Evolutionary conservation across 805 yeast species (phyloP), one percentile per base, ranked within the genome.

Genomic region (Yarrowia sp.): DNA sequence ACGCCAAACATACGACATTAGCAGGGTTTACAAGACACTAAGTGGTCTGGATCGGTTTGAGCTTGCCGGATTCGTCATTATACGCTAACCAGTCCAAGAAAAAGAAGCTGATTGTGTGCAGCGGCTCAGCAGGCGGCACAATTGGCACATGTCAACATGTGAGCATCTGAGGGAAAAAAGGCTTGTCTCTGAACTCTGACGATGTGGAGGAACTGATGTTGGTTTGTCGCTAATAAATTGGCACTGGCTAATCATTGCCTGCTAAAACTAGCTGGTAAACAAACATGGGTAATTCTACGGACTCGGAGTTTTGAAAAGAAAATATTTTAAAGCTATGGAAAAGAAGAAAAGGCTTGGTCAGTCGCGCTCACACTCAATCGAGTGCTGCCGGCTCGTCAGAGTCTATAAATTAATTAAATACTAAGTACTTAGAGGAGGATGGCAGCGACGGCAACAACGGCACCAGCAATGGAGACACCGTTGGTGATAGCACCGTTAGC

Each of bases 401-500:
- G 41, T 51, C 58, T 51, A 51, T 51, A 51, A 51, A 51, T 51
- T 51, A 51, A 51, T 51, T 51, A 51, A 51, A 51, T 51, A 51
- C 58, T 16, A 16, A 41, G 33, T 33, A 51, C 63, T 58, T 58
- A 58, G 51, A 58, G 40, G 41, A 58, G 63, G 32, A 58, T 8
- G 40, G 63, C 63, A 30, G 44, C 63, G 51, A 33, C 51, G 30
- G 51, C 63, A 41, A 43, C 41, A 16, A 33, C 63, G 22, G 32
- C 63, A 30, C 63, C 63, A 16, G 46, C 61, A 14, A 58, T 8
- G 32, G 63, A 58, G 44, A 58, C 41, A 22, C 63, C 63, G 51
- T 30, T 19, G 32, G 33, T 33, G 40, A 33, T 30, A 22, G 63
- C 63, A 32, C 63, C 63, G 51, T 58, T 58, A 33, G 63, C 63